Base-by-base conservation (phyloP, 2,329 filamentous ascomycete species). In the Sporothrix pallida region DNA sequence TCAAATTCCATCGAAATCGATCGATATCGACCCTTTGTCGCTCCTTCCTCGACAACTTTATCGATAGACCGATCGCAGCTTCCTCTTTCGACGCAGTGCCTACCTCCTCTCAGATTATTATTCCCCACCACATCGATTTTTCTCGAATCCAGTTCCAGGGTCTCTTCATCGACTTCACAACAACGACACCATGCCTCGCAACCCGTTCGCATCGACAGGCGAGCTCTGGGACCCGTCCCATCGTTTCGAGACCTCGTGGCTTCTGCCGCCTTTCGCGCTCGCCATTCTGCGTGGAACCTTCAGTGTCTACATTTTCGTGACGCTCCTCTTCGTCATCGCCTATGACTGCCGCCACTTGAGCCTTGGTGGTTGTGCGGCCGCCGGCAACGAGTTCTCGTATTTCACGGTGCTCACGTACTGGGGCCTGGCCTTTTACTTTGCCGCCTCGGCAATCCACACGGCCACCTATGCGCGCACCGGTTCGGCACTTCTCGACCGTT, bases 371-470 rank as follows among this genome's bases (percentile, higher is more conserved):
- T 86, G 86, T 79, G 76, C 79, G 48, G 79, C 78, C 0, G 87
- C 88, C 37, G 83, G 84, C 71, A 82, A 84, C 63, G 87, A 86
- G 63, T 96, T 97, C 84, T 93, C 90, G 78, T 97, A 89, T 85
- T 97, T 97, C 84, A 97, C 94, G 42, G 86, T 90, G 78, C 84
- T 96, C 74, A 93, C 92, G 10, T 96, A 91, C 86, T 96, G 92
- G 92, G 93, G 93, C 1, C 83, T 95, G 50, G 90, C 88, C 31
- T 95, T 95, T 83, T 97, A 97, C 85, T 91, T 91, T 80, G 85
- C 90, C 73, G 83, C 91, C 78, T 86, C 91, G 1, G 86, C 91
- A 20, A 75, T 89, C 20, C 93, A 97, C 83, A 94, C 92, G 6
- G 83, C 89, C 71, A 86, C 86, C 67, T 96, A 95, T 83, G 87